phyloP scores from a whole-genome alignment of 768 basidiomycete genomes.

The Rickenella mellea region DNA sequence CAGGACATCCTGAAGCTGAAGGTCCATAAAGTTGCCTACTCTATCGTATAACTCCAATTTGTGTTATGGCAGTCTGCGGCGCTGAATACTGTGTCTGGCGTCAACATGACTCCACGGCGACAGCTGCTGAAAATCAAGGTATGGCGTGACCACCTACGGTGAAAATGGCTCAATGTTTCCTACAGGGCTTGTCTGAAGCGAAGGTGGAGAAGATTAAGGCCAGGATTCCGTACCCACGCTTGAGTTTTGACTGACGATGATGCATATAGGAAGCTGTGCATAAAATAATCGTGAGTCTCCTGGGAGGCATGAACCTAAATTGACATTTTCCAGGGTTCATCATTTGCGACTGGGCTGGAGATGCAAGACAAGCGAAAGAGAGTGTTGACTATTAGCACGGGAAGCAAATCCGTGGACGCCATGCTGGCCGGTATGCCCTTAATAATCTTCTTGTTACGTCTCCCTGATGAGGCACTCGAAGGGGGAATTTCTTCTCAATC shows the following conservation, averaged over 20 bases:
- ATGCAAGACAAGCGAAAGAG: conserved; percentile 79
- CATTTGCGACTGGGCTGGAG: conserved; percentile 86
- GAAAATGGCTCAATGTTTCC: neutral
- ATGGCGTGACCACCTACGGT: conserved; percentile 3
- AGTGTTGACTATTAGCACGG: conserved; percentile 81
- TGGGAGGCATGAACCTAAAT: neutral
- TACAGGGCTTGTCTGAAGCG: conserved; percentile 87
- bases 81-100: conserved; percentile 78
- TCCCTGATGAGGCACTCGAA: conserved; percentile 18
- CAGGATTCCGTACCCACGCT: conserved; percentile 7
- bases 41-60: conserved; percentile 6
- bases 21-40: conserved; percentile 28
- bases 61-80: conserved; percentile 48
- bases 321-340: conserved; percentile 57
- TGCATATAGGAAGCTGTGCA: conserved; percentile 71
- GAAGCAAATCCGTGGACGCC: conserved; percentile 83
- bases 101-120: conserved; percentile 84
- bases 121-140: conserved; percentile 94
- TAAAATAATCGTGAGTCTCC: conserved; percentile 59
- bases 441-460: neutral
- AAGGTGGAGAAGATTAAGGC: conserved; percentile 98
- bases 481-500: conserved; percentile 89
- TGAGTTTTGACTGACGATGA: neutral
- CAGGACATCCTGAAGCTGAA: conserved; percentile 95
- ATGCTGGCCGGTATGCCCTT: conserved; percentile 70